Percentiles rank a stretch among this genome's conserved stretches.
phyloP scores from a whole-genome alignment of 164 flowering plant genomes.

The Tetrastigma voinierianum region DNA sequence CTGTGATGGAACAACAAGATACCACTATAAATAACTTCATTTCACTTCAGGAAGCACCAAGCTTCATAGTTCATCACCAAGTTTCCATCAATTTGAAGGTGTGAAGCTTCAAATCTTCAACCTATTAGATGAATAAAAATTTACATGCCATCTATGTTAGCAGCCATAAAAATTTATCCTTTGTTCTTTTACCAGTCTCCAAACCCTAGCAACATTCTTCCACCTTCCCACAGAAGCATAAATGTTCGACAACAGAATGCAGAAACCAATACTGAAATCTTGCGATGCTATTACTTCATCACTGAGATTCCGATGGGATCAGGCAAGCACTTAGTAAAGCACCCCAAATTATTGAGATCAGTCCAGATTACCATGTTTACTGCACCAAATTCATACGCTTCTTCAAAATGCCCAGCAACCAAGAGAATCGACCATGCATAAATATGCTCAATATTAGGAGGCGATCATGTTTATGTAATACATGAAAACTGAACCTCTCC shows the following conservation, averaged over 20 bases:
- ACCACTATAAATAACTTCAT: too few species aligned
- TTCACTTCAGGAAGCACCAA: too few species aligned
- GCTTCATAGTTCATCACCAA: too few species aligned
- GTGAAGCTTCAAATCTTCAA: too few species aligned
- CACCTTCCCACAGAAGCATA: conserved; percentile 21
- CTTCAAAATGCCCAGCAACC: conserved; percentile 18
- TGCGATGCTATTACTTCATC: neutral
- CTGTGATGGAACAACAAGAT: too few species aligned
- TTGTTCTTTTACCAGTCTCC: conserved; percentile 14
- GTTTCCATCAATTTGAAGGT: too few species aligned
- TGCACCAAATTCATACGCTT: conserved; percentile 14
- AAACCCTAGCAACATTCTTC: conserved; percentile 17
- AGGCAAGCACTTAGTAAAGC: conserved; percentile 18
- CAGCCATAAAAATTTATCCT: neutral
- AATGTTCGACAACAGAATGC: conserved; percentile 13
- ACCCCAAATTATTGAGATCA: conserved; percentile 20
- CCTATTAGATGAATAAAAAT: too few species aligned
- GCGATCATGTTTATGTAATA: conserved; percentile 14
- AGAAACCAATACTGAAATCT: conserved; percentile 13
- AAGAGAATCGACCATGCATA: neutral
- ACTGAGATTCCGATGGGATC: conserved; percentile 17
- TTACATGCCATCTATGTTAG: conserved; percentile 7
- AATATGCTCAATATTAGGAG: conserved; percentile 14
- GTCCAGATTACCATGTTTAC: conserved; percentile 13
- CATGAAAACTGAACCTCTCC: conserved; percentile 4